phyloP scores from a whole-genome alignment of 163 green algal species.

The Scenedesmus sp. region DNA sequence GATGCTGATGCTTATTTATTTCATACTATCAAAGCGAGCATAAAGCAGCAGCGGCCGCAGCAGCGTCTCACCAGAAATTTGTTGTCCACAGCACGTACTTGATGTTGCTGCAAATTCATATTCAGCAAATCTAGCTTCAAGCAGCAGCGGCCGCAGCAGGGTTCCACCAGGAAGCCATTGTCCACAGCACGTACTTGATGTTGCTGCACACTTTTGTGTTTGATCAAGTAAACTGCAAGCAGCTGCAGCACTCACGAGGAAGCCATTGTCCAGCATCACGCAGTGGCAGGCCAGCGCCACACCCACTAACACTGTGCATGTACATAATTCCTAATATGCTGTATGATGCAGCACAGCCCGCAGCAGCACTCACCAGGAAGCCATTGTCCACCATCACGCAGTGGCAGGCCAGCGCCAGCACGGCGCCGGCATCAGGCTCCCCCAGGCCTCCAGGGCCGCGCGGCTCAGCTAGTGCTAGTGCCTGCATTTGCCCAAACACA shows the following conservation, averaged over 20 bases:
- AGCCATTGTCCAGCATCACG: constrained; percentile 26
- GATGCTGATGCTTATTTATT: too few relatives aligned
- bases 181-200: neutral
- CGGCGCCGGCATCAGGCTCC: constrained; percentile 31
- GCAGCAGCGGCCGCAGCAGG: too few relatives aligned
- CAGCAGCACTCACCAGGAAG: neutral
- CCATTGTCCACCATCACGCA: constrained; percentile 31
- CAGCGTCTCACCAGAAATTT: neutral
- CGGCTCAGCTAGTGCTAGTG: constrained; percentile 21
- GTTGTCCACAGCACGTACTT: neutral
- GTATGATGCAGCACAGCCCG: too few relatives aligned
- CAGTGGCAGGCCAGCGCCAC: constrained; percentile 40
- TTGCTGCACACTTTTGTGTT: too few relatives aligned
- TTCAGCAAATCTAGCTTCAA: too few relatives aligned
- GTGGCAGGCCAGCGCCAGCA: constrained; percentile 42
- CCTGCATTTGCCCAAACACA: neutral
- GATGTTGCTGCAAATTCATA: too few relatives aligned
- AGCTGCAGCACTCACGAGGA: neutral
- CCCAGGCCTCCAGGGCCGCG: neutral
- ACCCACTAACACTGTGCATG: too few relatives aligned
- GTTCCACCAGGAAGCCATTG: neutral
- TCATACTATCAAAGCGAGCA: too few relatives aligned
- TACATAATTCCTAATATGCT: too few relatives aligned
- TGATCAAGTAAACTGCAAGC: too few relatives aligned
- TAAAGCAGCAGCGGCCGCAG: too few relatives aligned